Base-by-base conservation (phyloP, 78 protist genomes). In the Dictyostelium purpureum region DNA sequence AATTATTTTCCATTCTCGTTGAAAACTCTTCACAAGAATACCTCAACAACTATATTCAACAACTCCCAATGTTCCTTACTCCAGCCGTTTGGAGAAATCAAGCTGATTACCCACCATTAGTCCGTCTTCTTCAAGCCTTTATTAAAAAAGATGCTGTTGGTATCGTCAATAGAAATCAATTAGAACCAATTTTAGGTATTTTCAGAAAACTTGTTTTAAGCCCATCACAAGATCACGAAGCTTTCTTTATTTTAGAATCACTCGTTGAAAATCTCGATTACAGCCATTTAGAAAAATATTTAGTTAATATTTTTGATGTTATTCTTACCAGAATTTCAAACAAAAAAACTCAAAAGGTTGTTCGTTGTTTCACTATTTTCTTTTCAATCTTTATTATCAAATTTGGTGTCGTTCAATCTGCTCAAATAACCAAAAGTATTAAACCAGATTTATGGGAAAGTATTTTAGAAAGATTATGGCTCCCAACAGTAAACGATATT, bases 71-170 rank as follows among this genome's bases (percentile, higher is more conserved):
- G 24, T 7, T 93, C n/a, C 54, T 52, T 52, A 26, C 31, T 14
- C 80, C 79, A 45, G 43, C 9, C 14, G 78, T 79, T 49, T 94
- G 94, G 94, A 52, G 57, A 10, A 38, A 74, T 24, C 21, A 56
- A 18, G 77, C 88, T 3, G 89, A 94, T 42, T 52, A 79, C 16
- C 96, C 93, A 33, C 79, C 94, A 31, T 37, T 94, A 24, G 91
- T 88, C 9, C 94, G 96, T 51, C 51, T 94, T 21, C 26, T 88
- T 19, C 87, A 63, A 69, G 96, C 93, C 16, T 93, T 54, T 81
- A 28, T 93, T 18, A 87, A 83, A 37, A 75, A 67, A n/a, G 93
- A 78, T n/a, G 59, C 63, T 38, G 40, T 16, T 1, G 11, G 9
- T 6, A 49, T 93, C 10, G 77, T 54, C 6, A 35, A 59, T 1